A percentile compares a stretch with the other conserved stretches of the same genome.
These are phyloP conservation scores for Leccinum uliginosum DNA, from an alignment of 768 basidiomycete genomes.

Conservation along the genomic window DNA sequence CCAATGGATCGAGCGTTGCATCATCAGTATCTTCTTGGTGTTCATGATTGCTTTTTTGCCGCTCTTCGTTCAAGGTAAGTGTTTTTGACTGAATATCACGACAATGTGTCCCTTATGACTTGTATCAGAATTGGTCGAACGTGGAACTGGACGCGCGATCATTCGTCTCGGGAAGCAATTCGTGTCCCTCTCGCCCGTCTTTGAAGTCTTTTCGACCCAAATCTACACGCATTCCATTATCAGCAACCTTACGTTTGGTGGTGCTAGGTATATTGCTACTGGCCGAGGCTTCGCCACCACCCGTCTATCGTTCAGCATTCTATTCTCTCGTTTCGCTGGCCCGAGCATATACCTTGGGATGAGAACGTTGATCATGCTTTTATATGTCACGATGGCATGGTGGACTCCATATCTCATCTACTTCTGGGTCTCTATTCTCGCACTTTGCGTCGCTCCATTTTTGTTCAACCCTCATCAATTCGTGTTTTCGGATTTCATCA, in stretches of 20 bases:
- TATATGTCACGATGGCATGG: conserved; percentile 88
- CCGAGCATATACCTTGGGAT: conserved; percentile 98
- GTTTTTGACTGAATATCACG: conserved; percentile 5
- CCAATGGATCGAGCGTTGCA: conserved; percentile 92
- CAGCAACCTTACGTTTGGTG: conserved; percentile 95
- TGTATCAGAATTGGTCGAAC: conserved; percentile 81
- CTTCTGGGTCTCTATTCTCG: conserved; percentile 95
- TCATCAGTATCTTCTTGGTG: conserved; percentile 97
- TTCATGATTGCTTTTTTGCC: conserved; percentile 97
- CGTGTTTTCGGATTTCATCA: conserved; percentile 92
- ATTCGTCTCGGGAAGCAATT: conserved; percentile 94
- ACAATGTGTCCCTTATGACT: conserved; percentile 8
- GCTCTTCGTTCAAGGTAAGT: conserved; percentile 87
- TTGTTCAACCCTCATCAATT: conserved; percentile 99
- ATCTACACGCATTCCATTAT: conserved; percentile 98
- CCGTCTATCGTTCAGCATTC: conserved; percentile 88
- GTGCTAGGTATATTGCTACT: conserved; percentile 97
- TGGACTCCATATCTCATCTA: conserved; percentile 94
- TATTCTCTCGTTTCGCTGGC: conserved; percentile 98
- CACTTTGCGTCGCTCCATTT: conserved; percentile 94
- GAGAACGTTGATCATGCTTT: conserved; percentile 84
- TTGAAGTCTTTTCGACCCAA: conserved; percentile 98
- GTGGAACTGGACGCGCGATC: conserved; percentile 89
- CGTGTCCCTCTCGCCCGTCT: conserved; percentile 87
- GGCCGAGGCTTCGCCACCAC: conserved; percentile 98